A percentile compares a stretch with the other conserved stretches of the same genome.
Conservation (phyloP, 83 land plant species). For the Isoetes engelmannii region DNA sequence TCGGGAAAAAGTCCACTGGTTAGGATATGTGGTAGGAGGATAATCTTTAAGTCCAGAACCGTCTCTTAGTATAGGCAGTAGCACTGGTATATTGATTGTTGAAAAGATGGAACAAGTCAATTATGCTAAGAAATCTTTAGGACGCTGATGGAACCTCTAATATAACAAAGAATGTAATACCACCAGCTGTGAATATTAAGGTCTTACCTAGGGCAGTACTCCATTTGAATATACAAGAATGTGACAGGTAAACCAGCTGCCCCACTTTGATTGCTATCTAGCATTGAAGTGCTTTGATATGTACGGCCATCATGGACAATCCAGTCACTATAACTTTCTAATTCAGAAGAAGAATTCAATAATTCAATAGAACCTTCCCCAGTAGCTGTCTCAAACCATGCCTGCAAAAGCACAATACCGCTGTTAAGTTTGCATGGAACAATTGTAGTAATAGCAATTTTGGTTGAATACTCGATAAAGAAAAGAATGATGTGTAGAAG, state of each 20-base stretch:
- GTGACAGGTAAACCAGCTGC: slow-evolving; percentile 17
- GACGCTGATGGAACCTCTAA: not conserved
- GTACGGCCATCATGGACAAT: not conserved
- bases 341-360: slow-evolving; percentile 21
- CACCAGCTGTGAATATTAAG: not conserved
- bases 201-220: slow-evolving; percentile 80
- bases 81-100: not conserved
- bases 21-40: not conserved
- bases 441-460: too few relatives aligned
- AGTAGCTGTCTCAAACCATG: slow-evolving; percentile 80
- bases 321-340: slow-evolving; percentile 21
- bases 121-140: not conserved
- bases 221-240: slow-evolving; percentile 91
- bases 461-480: too few relatives aligned
- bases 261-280: not conserved
- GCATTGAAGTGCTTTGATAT: not conserved
- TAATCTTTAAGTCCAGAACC: not conserved
- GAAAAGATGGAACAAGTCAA: not conserved
- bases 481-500: too few relatives aligned
- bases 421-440: too few relatives aligned
- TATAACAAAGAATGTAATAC: not conserved
- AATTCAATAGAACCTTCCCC: slow-evolving; percentile 22
- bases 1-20: too few relatives aligned
- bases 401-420: slow-evolving; percentile 36
- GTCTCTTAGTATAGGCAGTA: not conserved